Percentiles rank a stretch among this genome's conserved stretches.
These are phyloP conservation scores for Aureobasidium sp. DNA, from an alignment of 2,329 filamentous ascomycete genomes.

Conservation along the genomic window DNA sequence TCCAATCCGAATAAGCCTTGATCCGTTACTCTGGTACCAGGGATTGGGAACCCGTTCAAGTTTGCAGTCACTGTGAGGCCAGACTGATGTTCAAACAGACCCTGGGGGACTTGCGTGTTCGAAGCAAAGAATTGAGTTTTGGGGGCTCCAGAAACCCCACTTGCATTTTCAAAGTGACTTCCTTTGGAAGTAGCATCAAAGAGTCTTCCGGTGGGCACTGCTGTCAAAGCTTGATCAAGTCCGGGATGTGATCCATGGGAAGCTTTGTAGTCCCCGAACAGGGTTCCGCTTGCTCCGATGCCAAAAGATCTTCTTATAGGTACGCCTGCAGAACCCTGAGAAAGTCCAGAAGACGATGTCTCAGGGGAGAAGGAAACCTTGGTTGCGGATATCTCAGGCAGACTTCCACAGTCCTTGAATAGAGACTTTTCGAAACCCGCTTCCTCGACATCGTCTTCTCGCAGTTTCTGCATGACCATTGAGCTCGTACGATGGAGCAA, in stretches of 20 bases:
- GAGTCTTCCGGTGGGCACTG: too few relatives aligned
- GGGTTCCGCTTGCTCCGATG: too few relatives aligned
- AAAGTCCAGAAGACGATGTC: too few relatives aligned
- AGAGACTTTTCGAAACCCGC: not conserved
- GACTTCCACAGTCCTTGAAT: not conserved
- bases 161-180: not conserved
- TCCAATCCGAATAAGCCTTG: not conserved
- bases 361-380: too few relatives aligned
- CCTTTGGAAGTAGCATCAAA: too few relatives aligned
- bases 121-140: not conserved
- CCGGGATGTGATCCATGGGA: too few relatives aligned
- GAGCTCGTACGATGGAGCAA: not conserved
- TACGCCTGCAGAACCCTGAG: too few relatives aligned
- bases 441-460: not conserved
- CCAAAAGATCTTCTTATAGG: too few relatives aligned
- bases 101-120: not conserved
- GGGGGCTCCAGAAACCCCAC: not conserved
- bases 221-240: too few relatives aligned
- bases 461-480: not conserved
- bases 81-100: not conserved
- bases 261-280: too few relatives aligned
- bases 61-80: not conserved
- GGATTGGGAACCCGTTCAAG: not conserved
- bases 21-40: not conserved
- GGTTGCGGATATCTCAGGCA: not conserved